Base-by-base conservation (phyloP, 129 eudicot genomes). In the Sambucus nigra region DNA sequence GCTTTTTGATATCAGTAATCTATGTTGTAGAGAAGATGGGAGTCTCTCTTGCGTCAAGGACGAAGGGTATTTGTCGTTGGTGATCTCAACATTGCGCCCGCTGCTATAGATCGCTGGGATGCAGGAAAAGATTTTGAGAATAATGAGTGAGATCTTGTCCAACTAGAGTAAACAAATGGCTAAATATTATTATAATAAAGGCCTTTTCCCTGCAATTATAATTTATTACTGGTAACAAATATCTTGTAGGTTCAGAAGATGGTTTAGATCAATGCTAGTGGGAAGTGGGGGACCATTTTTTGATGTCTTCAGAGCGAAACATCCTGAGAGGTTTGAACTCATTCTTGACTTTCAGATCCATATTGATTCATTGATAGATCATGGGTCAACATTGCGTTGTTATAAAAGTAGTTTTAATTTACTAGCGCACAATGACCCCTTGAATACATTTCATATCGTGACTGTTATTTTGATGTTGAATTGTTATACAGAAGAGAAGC, bases 81-180 rank as follows among this genome's bases (percentile, higher is more conserved):
- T 60, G 99, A 91, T 68, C 83, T 91, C 33, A 91, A 91, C 69
- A 85, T 91, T 64, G 89, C 95, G 59, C 99, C 99, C 52, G 71
- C 78, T 63, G 74, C 91, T 48, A 77, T 86, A 66, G 99, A 91
- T 75, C 82, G 99, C 59, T 91, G 99, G 75, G 95, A 91, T 57
- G 95, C 99, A 6, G 89, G 82, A 58, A 83, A 89, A n/a, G 95
- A 82, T 60, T 91, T 91, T 72, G 99, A 91, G 81, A 82, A 79
- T 47, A 86, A 91, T 50, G 80, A 82, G 99, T 91, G 61, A 91
- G 99, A 72, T 69, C 38, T 68, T 56, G 39, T 44, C 59, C 28
- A 54, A 39, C 9, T 28, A 20, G 51, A 45, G n/a, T 13, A 35
- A 27, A 17, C 28, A 17, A 6, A 20, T 18, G 20, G 55, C 5